These are phyloP conservation scores for Cudoniella acicularis DNA, from an alignment of 495 filamentous ascomycete genomes.

Conservation along the genomic window DNA sequence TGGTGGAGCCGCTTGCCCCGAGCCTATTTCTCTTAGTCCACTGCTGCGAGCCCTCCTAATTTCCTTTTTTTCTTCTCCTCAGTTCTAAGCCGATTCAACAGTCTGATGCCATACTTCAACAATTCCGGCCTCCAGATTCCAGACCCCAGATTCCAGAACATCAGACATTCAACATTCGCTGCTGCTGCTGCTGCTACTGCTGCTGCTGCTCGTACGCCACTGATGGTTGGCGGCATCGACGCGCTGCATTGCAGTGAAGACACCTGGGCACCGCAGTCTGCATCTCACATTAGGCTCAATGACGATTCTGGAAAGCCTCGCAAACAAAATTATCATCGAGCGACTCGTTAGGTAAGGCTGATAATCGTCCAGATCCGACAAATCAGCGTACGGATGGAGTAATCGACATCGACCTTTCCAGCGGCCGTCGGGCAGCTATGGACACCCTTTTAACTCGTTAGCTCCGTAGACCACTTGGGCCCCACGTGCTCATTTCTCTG, in stretches of 20 bases:
- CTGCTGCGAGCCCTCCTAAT: background rate
- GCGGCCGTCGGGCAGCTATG: too few species aligned
- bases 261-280: too few species aligned
- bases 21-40: background rate
- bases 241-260: too few species aligned
- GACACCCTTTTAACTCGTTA: too few species aligned
- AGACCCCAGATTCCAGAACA: too few species aligned
- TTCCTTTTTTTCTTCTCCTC: background rate
- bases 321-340: background rate
- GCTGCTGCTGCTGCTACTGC: too few species aligned
- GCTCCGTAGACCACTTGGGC: too few species aligned
- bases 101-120: background rate
- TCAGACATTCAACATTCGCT: too few species aligned
- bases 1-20: background rate
- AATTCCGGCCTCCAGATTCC: background rate
- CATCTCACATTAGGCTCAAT: background rate
- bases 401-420: too few species aligned
- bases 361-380: background rate
- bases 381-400: background rate
- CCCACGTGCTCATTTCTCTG: background rate
- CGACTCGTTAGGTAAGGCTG: background rate
- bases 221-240: background rate
- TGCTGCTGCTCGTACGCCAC: background rate
- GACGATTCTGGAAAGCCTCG: background rate
- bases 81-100: background rate